Evolutionary conservation across 371 early-diverging fungal species (phyloP), one percentile per base, ranked within the genome.

Genomic region (Mortierella sp.): DNA sequence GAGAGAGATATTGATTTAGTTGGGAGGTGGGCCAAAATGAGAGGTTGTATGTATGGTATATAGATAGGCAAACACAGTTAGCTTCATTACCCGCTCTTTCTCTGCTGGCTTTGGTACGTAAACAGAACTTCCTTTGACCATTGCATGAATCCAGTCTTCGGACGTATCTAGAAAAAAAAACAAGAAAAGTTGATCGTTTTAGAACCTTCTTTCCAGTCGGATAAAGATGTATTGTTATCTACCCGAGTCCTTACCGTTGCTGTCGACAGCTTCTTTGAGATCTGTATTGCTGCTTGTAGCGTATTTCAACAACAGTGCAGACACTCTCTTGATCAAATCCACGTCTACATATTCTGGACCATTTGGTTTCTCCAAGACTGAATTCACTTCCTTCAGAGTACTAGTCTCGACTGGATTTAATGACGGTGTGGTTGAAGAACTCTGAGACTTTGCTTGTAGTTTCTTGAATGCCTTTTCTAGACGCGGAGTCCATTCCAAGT

Each of bases 401-500:
- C 31, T 51, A 22, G 47, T 31, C 29, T 70, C 70, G 23, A 45
- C 68, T 8, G 23, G 28, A 22, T 54, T 66, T 17, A 56, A 40
- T 35, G 47, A 9, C 0, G 37, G 7, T 26, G 57, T 40, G 1
- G 47, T 29, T 17, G 43, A 12, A 19, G 23, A 15, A 29, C 23
- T 42, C 17, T 42, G 19, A 2, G 42, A 42, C 22, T 37, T 34
- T 6, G 49, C 51, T 31, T 61, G 54, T 0, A 78, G 58, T 31
- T 58, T 65, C 47, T 29, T 49, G 56, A 78, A 78, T 54, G 78
- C 73, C 29, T 29, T 65, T 45, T 78, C 73, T 9, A 78, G 72
- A 34, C 78, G 72, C 5, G 78, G 72, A 31, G 78, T 78, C 78
- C 78, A 78, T 72, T 49, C 56, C 43, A 78, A 23, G 28, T 47